Base-by-base conservation (phyloP, 108 stramenopile species). In the Cyclostephanos invisitatus region DNA sequence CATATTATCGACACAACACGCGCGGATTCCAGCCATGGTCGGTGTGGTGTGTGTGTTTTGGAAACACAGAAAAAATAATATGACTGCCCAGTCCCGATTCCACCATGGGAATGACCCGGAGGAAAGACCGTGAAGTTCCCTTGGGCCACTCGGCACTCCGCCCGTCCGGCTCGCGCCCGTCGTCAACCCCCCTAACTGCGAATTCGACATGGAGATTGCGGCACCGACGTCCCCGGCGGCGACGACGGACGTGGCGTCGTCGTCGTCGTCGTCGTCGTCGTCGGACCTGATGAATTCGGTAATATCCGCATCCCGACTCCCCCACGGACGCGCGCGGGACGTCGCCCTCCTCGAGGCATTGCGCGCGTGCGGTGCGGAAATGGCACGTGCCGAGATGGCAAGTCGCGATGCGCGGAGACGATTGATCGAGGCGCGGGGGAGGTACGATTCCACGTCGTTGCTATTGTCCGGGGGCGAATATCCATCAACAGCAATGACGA, bases 341-440 rank as follows among this genome's bases (percentile, higher is more conserved):
- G 38, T 58, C 17, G 64, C 74, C 11, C 60, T 75, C 47, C 35
- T 75, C 22, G 60, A 62, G 18, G 66, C 66, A 32, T 59, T 75
- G 5, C 66, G 74, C 0, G 62, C 38, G 37, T 61, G 60, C n/a
- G 60, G 74, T 27, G 51, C 62, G 25, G 67, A 75, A 49, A 14
- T 75, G 28, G 74, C 68, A 29, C 47, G 32, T 14, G 74, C 67
- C 66, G 48, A 75, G 27, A 1, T 8, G 0, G 67, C 58, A 32
- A 53, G 22, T 2, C 21, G 27, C n/a, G 47, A 22, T 11, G 67
- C 74, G 58, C 51, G 54, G 11, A 0, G 6, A 40, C 67, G 74
- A 24, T 32, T 67, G 47, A 15, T n/a, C 15, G 58, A 66, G 18
- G 74, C 67, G 2, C 46, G 62, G 56, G 67, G 62, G 0, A 67